Conservation (phyloP, 1,284 basidiomycete genomes). For the Ceratobasidium theobromae region DNA sequence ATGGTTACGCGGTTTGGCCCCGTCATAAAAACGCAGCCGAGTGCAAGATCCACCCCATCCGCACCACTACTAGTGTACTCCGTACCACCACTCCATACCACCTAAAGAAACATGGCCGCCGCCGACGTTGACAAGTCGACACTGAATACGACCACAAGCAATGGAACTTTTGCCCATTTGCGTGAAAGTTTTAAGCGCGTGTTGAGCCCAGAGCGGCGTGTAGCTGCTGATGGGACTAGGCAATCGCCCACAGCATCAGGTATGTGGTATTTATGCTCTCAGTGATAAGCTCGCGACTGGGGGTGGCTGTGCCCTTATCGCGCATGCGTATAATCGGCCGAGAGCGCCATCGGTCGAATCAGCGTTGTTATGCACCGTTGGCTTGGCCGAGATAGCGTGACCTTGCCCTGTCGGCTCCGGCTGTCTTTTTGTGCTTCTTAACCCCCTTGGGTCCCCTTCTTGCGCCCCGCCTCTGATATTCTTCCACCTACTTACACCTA, state of each 20-base stretch:
- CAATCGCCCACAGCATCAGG: not conserved
- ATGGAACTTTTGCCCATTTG: constrained; percentile 12
- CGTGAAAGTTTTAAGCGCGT: constrained; percentile 28
- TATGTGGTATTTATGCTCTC: constrained; percentile 18
- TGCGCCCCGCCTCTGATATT: not conserved
- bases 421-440: constrained; percentile 22
- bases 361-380: not conserved
- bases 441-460: not conserved
- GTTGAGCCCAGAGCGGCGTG: constrained; percentile 20
- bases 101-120: constrained; percentile 8
- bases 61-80: not conserved
- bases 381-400: constrained; percentile 2
- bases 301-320: constrained; percentile 24
- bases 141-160: not conserved
- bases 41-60: not conserved
- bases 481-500: constrained; percentile 11
- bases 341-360: constrained; percentile 9
- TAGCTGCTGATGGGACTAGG: not conserved
- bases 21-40: not conserved
- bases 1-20: constrained; percentile 17
- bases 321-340: constrained; percentile 27
- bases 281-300: constrained; percentile 12
- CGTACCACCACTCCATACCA: not conserved
- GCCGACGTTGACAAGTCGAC: constrained; percentile 21
- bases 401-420: constrained; percentile 20